A percentile compares a stretch with the other conserved stretches of the same genome.
Conservation (phyloP, 169 alveolate genomes). For the Cryptosporidium sp. region DNA sequence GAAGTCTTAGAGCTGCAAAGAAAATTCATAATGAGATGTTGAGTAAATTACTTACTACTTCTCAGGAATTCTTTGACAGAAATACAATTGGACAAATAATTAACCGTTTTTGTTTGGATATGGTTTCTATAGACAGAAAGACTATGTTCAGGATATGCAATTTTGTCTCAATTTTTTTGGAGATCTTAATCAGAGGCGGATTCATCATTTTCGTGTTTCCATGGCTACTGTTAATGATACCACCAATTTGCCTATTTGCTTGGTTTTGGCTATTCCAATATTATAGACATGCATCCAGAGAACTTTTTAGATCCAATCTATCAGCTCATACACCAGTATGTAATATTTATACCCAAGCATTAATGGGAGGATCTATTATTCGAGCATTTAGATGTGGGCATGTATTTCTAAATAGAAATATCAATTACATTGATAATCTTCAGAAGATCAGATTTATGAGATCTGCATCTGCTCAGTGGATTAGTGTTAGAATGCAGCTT, state of each 20-base stretch:
- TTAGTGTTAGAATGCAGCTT: slow-evolving; percentile 70
- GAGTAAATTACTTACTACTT: slow-evolving; percentile 70
- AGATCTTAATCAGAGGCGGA: slow-evolving; percentile 74
- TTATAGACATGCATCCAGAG: slow-evolving; percentile 79
- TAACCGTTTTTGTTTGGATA: slow-evolving; percentile 78
- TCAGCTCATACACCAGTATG: slow-evolving; percentile 80
- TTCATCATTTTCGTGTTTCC: slow-evolving; percentile 62
- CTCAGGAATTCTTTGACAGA: slow-evolving; percentile 78
- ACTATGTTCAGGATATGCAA: slow-evolving; percentile 76
- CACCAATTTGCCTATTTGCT: slow-evolving; percentile 46
- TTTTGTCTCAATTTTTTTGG: slow-evolving; percentile 73
- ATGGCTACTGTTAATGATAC: slow-evolving; percentile 53
- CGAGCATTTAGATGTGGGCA: slow-evolving; percentile 71
- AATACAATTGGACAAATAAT: slow-evolving; percentile 80
- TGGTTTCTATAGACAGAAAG: slow-evolving; percentile 77
- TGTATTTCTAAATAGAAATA: slow-evolving; percentile 23
- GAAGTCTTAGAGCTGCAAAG: slow-evolving; percentile 70
- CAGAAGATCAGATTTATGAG: slow-evolving; percentile 66
- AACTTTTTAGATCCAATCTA: slow-evolving; percentile 78
- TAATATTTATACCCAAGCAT: slow-evolving; percentile 79
- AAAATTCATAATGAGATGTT: slow-evolving; percentile 79
- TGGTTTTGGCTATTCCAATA: slow-evolving; percentile 67
- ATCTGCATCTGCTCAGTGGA: slow-evolving; percentile 63
- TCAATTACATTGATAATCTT: slow-evolving; percentile 39
- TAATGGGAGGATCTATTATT: slow-evolving; percentile 78